These are phyloP conservation scores for Zychaea mexicana DNA, from an alignment of 371 early-diverging fungal species.

Conservation along the genomic window DNA sequence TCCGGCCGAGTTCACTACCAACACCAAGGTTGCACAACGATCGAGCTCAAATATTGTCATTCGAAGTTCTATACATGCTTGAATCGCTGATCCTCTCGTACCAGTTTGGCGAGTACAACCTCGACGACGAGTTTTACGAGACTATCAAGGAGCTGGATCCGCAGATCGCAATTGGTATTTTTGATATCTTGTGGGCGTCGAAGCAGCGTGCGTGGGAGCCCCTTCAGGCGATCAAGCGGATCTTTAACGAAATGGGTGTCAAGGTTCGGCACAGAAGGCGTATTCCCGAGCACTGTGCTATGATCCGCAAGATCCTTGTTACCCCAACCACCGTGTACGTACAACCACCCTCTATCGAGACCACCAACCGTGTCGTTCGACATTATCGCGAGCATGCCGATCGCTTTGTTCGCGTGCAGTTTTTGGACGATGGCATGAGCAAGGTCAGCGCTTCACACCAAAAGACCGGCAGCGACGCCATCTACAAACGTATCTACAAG, in stretches of 20 bases:
- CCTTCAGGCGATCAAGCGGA: conserved; percentile 6
- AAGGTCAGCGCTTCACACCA: conserved; percentile 35
- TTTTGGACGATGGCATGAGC: conserved; percentile 64
- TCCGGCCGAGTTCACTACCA: neutral
- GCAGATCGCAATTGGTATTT: conserved; percentile 29
- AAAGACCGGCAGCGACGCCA: conserved; percentile 27
- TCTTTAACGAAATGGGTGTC: conserved; percentile 20
- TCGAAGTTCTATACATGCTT: conserved; percentile 50
- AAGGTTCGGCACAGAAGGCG: conserved; percentile 20
- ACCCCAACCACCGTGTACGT: conserved; percentile 66
- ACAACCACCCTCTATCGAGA: conserved; percentile 58
- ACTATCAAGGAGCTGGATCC: conserved; percentile 23
- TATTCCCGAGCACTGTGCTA: conserved; percentile 54
- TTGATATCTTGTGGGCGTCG: conserved; percentile 28
- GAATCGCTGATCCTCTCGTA: conserved; percentile 45
- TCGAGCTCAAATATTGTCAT: conserved; percentile 20
- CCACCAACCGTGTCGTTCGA: conserved; percentile 70
- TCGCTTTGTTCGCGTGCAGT: conserved; percentile 70
- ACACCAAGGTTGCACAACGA: conserved; percentile 20
- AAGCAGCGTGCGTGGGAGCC: conserved; percentile 50
- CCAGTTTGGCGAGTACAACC: conserved; percentile 43
- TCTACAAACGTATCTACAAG: conserved; percentile 55
- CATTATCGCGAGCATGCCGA: conserved; percentile 50
- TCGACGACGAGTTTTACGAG: conserved; percentile 36
- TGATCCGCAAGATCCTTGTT: conserved; percentile 60